A percentile compares a stretch with the other conserved stretches of the same genome.
phyloP scores from a whole-genome alignment of 768 basidiomycete genomes.

The Harrya chromipes region DNA sequence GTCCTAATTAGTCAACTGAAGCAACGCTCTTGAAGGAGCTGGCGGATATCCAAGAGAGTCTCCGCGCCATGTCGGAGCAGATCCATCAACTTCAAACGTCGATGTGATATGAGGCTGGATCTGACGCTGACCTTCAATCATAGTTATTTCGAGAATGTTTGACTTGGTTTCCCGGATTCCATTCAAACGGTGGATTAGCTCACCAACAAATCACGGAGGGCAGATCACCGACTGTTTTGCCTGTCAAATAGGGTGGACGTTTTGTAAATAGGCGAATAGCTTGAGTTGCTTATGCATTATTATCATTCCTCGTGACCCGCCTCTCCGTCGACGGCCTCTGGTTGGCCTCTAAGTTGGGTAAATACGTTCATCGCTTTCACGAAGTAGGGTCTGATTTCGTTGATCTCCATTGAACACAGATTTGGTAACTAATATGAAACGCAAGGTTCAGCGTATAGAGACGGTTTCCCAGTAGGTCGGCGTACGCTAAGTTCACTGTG shows the following conservation, averaged over 20 bases:
- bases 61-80: slow-evolving; percentile 37
- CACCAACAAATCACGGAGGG: neutral
- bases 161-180: neutral
- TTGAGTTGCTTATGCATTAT: slow-evolving; percentile 1
- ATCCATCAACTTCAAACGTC: slow-evolving; percentile 29
- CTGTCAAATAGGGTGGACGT: neutral
- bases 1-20: slow-evolving; percentile 60
- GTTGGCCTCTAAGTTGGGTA: slow-evolving; percentile 47
- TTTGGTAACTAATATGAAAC: slow-evolving; percentile 66
- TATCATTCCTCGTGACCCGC: slow-evolving; percentile 4
- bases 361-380: slow-evolving; percentile 75
- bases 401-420: slow-evolving; percentile 87
- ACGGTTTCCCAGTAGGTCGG: slow-evolving; percentile 22
- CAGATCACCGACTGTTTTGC: neutral
- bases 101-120: slow-evolving; percentile 1
- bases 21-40: slow-evolving; percentile 65
- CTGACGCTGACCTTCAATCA: neutral
- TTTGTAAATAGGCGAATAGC: neutral
- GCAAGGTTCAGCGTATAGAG: neutral
- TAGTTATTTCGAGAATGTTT: neutral
- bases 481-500: slow-evolving; percentile 74
- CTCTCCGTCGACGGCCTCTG: slow-evolving; percentile 2
- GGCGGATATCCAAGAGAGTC: slow-evolving; percentile 44
- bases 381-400: slow-evolving; percentile 90
- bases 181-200: neutral